Evolutionary conservation across 2,329 filamentous ascomycete genomes (phyloP), one percentile per base, ranked within the genome.

Genomic region (Colletotrichum truncatum): DNA sequence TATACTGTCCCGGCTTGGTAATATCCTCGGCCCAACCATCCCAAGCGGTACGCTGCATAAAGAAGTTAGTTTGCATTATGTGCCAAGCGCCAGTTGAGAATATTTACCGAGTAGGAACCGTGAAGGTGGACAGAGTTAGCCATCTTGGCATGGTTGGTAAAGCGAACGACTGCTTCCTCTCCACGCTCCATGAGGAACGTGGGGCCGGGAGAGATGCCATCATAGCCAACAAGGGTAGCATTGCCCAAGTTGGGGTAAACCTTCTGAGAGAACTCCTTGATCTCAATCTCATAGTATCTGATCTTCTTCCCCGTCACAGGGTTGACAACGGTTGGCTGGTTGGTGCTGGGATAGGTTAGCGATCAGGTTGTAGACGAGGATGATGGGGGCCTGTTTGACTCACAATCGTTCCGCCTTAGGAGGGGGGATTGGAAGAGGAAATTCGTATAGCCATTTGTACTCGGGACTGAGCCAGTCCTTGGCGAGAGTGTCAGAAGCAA

Each of bases 1-100:
- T 86, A 72, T 80, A 85, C 68, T 85, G 73, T 2, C 82, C 82
- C 2, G 78, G 75, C 2, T 73, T 32, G 1, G 82, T 80, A 21
- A 78, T 74, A 67, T 87, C 85, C 51, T 80, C 79, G 4, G 84
- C 84, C 82, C 83, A 86, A 1, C 84, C 84, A 66, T 85, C 73
- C 53, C 68, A 74, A 9, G 81, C 80, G 7, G 81, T 76, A 30
- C 80, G 75, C 71, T 73, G 43, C 6, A 9, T 1, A 11, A n/a
- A 32, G 45, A 2, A 34, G 41, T 67, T 43, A 51, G 43, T 8
- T 4, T n/a, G n/a, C 26, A 21, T 36, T 9, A 41, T 10, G 25
- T 16, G 5, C 11, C 9, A 8, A 11, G 6, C n/a, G n/a, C n/a
- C n/a, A n/a, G n/a, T n/a, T n/a, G 14, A 14, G 26, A 14, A 12